Evolutionary conservation across 371 early-diverging fungal species (phyloP), one percentile per base, ranked within the genome.

Genomic region (Mucor mucedo): DNA sequence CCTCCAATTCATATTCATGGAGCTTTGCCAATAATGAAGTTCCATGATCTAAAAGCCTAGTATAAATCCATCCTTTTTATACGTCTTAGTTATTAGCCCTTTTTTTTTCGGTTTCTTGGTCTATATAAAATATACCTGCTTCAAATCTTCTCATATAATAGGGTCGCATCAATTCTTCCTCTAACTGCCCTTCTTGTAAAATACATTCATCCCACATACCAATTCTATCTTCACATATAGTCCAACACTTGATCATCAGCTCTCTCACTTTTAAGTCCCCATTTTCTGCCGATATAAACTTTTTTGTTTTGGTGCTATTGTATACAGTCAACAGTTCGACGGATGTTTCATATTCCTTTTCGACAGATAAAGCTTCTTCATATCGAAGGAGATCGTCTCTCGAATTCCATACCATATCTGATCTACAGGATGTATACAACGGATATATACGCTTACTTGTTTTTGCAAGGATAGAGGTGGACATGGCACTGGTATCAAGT

Each of bases 371-470:
- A 0, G 89, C 87, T n/a, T 75, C 67, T 47, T 86, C 87, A 57
- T 85, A 91, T 40, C 71, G 76, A 14, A 88, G 30, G 13, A 90
- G 69, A 11, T 84, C 84, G 5, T 81, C 75, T 8, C 84, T 69
- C 14, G 79, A 74, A 7, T 49, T 58, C 74, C 88, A 91, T 11
- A 91, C 71, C 11, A 73, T 61, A 16, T 53, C 69, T 0, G 89
- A 80, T 30, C 91, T 80, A 35, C 65, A 67, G 5, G 80, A 71
- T 9, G 61, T 70, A 49, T 88, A 89, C 0, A 60, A 33, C 9
- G 91, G 90, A 44, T 84, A 91, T 27, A 70, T 75, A 0, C 86
- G 73, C 45, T 79, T 81, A 35, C 85, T 87, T 30, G 85, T 79
- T 7, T 72, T 75, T 11, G 86, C 83, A 3, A 89, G 69, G 29